Evolutionary conservation across 192 early-diverging fungal species (phyloP).

Genomic region (Borealophlyctis nickersoniae): DNA sequence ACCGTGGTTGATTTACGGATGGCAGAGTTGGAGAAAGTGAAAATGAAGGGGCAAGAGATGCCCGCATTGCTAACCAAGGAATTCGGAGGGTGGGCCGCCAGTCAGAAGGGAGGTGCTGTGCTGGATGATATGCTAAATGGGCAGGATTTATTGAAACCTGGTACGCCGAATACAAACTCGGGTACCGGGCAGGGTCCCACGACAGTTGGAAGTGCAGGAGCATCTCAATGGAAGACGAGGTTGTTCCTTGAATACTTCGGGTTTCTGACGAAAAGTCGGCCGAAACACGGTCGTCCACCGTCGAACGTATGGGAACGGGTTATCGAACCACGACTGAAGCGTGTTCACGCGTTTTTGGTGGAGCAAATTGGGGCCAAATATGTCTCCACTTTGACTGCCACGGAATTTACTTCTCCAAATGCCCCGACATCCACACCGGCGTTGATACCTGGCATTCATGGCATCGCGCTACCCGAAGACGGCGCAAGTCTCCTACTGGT

Average conservation of each 20-base stretch:
- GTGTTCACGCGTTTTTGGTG: conserved; percentile 10
- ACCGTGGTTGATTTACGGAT: neutral
- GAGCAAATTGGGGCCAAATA: conserved; percentile 41
- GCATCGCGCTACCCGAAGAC: too few relatives aligned
- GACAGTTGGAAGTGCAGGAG: neutral
- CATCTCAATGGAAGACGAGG: neutral
- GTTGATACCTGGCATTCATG: too few relatives aligned
- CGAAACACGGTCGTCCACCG: neutral
- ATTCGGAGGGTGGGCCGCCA: neutral
- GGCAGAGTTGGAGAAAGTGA: conserved; percentile 1
- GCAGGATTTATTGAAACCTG: neutral
- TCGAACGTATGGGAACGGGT: conserved; percentile 3
- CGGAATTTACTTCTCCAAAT: too few relatives aligned
- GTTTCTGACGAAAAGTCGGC: neutral
- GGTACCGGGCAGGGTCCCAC: neutral
- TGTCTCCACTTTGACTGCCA: too few relatives aligned
- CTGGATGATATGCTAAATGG: neutral
- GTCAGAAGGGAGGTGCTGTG: neutral
- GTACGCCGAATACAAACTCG: too few relatives aligned
- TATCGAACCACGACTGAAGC: conserved; percentile 1
- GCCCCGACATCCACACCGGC: too few relatives aligned
- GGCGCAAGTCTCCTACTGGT: too few relatives aligned
- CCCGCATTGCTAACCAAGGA: neutral
- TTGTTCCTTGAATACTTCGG: neutral
- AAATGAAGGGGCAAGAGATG: conserved; percentile 17